A percentile compares a stretch with the other conserved stretches of the same genome.
phyloP scores from a whole-genome alignment of 139 green algal genomes.

The Picocystis salinarum region DNA sequence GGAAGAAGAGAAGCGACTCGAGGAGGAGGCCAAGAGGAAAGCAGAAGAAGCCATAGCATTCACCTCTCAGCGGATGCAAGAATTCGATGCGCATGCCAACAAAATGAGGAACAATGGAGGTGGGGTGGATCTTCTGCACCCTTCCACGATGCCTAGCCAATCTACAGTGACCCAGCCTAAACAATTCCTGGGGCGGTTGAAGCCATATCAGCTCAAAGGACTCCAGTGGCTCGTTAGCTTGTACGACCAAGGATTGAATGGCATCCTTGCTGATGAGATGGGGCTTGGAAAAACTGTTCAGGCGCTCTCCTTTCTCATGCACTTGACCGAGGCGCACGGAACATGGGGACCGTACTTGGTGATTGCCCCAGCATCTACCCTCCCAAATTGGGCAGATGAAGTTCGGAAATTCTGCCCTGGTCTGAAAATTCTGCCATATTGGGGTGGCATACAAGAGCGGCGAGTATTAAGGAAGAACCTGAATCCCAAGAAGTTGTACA shows the following conservation, averaged over 20 bases:
- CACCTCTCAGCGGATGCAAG: background rate
- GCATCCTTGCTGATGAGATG: slow-evolving; percentile 67
- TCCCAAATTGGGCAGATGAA: slow-evolving; percentile 27
- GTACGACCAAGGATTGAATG: slow-evolving; percentile 29
- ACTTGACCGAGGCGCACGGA: slow-evolving; percentile 11
- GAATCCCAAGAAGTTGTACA: slow-evolving; percentile 27
- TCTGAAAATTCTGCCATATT: slow-evolving; percentile 25
- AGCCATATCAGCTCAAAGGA: slow-evolving; percentile 39
- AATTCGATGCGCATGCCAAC: background rate
- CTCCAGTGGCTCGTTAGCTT: slow-evolving; percentile 41
- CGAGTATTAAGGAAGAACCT: slow-evolving; percentile 25
- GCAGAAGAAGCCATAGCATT: slow-evolving; percentile 6
- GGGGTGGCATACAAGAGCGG: slow-evolving; percentile 22
- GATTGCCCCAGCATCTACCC: slow-evolving; percentile 19
- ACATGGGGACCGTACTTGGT: slow-evolving; percentile 27
- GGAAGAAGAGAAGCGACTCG: slow-evolving; percentile 5
- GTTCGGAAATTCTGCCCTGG: slow-evolving; percentile 1
- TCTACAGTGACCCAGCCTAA: slow-evolving; percentile 10
- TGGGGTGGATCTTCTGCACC: slow-evolving; percentile 21
- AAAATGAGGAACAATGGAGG: slow-evolving; percentile 6
- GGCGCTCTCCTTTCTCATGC: slow-evolving; percentile 18
- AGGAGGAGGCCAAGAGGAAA: slow-evolving; percentile 8
- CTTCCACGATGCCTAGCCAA: slow-evolving; percentile 12
- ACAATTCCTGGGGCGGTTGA: slow-evolving; percentile 21
- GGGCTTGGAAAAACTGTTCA: slow-evolving; percentile 25